A percentile compares a stretch with the other conserved stretches of the same genome.
Conservation (phyloP, 495 filamentous ascomycete species). For the Rhypophila decipiens region DNA sequence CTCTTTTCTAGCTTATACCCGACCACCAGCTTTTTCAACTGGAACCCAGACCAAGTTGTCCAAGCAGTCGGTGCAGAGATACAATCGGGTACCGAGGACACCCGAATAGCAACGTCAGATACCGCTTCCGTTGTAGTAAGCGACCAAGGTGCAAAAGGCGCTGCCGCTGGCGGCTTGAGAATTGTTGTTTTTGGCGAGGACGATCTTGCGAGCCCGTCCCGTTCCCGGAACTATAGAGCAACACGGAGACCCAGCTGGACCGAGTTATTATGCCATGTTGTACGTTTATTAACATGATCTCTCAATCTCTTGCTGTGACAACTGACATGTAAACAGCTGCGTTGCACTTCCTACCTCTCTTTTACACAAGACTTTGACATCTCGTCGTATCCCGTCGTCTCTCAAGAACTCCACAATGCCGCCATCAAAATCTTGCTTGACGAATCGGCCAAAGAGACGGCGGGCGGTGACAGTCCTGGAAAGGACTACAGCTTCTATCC, state of each 20-base stretch:
- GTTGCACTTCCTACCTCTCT: conserved; percentile 26
- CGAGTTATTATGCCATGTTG: conserved; percentile 20
- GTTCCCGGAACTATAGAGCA: conserved; percentile 5
- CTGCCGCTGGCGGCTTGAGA: conserved; percentile 13
- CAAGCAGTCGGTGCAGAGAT: no score
- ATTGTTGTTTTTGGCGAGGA: conserved; percentile 28
- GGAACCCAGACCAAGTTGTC: conserved; percentile 13
- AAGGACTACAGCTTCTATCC: conserved; percentile 32
- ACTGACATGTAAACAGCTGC: conserved; percentile 22
- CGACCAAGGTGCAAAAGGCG: background rate
- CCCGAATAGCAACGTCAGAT: no score
- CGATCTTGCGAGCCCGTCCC: conserved; percentile 22
- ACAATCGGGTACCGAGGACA: no score
- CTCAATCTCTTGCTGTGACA: conserved; percentile 3
- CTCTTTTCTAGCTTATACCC: conserved; percentile 1
- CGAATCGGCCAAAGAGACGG: conserved; percentile 7
- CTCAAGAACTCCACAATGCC: conserved; percentile 25
- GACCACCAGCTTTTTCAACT: conserved; percentile 7
- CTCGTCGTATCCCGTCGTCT: conserved; percentile 19
- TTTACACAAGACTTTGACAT: conserved; percentile 21
- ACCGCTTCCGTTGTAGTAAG: no score
- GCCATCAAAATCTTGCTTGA: conserved; percentile 13
- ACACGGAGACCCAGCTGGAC: conserved; percentile 17
- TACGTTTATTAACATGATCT: conserved; percentile 2
- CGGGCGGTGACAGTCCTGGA: conserved; percentile 12